These are phyloP conservation scores for Straminergon stramineum DNA, from an alignment of 225 moss, liverwort and hornwort genomes.

Conservation along the genomic window DNA sequence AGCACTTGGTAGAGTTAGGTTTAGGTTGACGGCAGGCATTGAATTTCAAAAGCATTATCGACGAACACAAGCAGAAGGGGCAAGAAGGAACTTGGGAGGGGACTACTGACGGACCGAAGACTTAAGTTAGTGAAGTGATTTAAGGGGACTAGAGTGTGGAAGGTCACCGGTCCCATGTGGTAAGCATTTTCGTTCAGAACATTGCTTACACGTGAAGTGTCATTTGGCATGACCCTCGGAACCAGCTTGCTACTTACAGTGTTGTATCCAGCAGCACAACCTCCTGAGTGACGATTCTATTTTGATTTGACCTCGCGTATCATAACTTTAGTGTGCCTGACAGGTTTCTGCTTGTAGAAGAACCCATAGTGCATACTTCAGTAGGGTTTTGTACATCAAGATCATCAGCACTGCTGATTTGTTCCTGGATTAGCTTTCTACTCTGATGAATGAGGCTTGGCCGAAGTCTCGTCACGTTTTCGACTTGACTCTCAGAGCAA, in stretches of 20 bases:
- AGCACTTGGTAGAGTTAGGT: background rate
- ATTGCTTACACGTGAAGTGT: background rate
- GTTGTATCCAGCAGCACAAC: background rate
- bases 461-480: background rate
- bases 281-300: background rate
- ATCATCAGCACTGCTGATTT: background rate
- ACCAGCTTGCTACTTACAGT: background rate
- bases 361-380: background rate
- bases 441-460: background rate
- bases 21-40: background rate
- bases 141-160: background rate
- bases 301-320: background rate
- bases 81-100: background rate
- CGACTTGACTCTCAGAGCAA: background rate
- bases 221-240: background rate
- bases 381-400: background rate
- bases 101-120: background rate
- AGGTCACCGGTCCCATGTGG: background rate
- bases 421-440: background rate
- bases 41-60: background rate
- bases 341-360: background rate
- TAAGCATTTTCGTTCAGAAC: background rate
- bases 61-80: background rate
- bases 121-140: background rate
- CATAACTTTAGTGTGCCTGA: background rate